Conservation (phyloP, 2,329 filamentous ascomycete species). For the Fusarium xyrophilum region DNA sequence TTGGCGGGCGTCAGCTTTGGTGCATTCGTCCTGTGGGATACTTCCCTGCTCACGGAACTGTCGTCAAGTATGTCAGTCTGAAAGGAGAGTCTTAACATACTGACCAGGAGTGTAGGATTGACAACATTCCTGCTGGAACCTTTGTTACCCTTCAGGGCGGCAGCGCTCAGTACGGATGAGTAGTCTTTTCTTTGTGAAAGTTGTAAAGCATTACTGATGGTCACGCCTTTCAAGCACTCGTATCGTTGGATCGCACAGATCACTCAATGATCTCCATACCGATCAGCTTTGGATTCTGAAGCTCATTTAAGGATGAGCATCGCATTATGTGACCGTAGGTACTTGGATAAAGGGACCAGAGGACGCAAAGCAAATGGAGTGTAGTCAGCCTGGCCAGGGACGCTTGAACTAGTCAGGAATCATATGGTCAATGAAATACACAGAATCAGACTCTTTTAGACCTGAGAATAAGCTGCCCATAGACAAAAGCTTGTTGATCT, state of each 20-base stretch:
- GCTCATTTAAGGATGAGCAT: neutral
- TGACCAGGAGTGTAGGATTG: rapidly evolving
- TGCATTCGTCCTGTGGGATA: neutral
- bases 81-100: rapidly evolving
- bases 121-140: neutral
- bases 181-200: rapidly evolving
- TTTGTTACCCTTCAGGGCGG: neutral
- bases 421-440: too few relatives aligned
- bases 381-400: too few relatives aligned
- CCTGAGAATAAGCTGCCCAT: rapidly evolving
- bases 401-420: too few relatives aligned
- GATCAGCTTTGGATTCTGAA: neutral
- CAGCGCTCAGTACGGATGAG: neutral
- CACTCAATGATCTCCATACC: neutral
- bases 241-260: neutral
- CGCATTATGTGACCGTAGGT: too few relatives aligned
- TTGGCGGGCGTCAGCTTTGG: neutral
- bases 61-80: neutral
- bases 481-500: too few relatives aligned
- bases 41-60: neutral
- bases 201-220: rapidly evolving
- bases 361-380: too few relatives aligned
- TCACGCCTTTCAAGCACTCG: rapidly evolving
- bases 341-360: too few relatives aligned
- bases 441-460: too few relatives aligned